A percentile compares a stretch with the other conserved stretches of the same genome.
phyloP scores from a whole-genome alignment of 2,329 filamentous ascomycete species.

The Pyricularia grisea region DNA sequence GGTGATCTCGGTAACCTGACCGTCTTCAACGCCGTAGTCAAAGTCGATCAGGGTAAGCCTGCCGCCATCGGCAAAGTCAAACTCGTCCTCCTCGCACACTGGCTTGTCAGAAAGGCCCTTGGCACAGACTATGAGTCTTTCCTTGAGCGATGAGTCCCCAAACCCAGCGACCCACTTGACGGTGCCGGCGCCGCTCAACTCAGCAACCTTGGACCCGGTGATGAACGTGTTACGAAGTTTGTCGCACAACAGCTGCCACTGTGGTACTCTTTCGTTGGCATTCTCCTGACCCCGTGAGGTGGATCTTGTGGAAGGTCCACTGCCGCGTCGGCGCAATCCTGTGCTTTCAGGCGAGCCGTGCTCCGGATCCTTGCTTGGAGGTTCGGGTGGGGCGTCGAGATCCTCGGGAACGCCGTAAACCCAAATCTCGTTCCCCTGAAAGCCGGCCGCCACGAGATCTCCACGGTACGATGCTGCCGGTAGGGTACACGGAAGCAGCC shows the following conservation, averaged over 20 bases:
- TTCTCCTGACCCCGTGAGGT: constrained; percentile 25
- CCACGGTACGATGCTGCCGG: constrained; percentile 61
- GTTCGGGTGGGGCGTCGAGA: constrained; percentile 47
- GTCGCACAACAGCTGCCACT: constrained; percentile 62
- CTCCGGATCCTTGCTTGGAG: constrained; percentile 11
- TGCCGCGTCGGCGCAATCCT: constrained; percentile 27
- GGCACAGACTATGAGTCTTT: constrained; percentile 61
- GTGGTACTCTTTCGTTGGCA: constrained; percentile 35
- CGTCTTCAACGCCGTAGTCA: constrained; percentile 49
- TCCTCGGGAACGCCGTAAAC: constrained; percentile 70
- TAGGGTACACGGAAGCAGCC: constrained; percentile 56
- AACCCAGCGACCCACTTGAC: constrained; percentile 62
- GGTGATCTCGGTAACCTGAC: constrained; percentile 45
- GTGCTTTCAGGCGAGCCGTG: constrained; percentile 16
- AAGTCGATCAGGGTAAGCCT: constrained; percentile 68
- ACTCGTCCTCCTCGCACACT: constrained; percentile 58
- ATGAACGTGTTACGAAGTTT: constrained; percentile 62
- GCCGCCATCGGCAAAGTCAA: constrained; percentile 71
- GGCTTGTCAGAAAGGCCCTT: constrained; percentile 54
- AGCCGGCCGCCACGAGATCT: constrained; percentile 65
- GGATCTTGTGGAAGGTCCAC: constrained; percentile 30
- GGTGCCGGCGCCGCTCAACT: constrained; percentile 56
- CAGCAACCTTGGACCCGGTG: constrained; percentile 54
- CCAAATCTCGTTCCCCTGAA: constrained; percentile 65
- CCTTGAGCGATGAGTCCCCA: constrained; percentile 35